phyloP scores from a whole-genome alignment of 331 rosid species.

The Dryas integrifolia region DNA sequence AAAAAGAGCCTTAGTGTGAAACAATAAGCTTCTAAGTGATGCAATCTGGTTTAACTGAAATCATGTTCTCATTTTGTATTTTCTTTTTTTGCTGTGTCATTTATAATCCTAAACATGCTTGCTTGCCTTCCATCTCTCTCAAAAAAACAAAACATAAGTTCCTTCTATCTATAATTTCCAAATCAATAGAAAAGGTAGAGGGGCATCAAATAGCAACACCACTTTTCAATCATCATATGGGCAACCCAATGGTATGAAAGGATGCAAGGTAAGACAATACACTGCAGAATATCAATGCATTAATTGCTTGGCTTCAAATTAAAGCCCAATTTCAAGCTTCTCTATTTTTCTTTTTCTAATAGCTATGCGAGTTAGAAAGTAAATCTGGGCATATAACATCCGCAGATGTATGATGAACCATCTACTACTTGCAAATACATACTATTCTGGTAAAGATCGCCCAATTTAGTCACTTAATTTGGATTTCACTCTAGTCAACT shows the following conservation, averaged over 20 bases:
- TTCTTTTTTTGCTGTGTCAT: not conserved
- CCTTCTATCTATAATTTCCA: not conserved
- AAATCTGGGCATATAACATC: not conserved
- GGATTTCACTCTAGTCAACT: not conserved
- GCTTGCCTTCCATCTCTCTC: not conserved
- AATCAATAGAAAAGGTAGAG: not conserved
- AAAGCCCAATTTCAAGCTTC: not conserved
- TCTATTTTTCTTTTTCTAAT: not conserved
- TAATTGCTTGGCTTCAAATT: conserved; percentile 1
- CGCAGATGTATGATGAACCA: not conserved
- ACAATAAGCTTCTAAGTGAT: not conserved
- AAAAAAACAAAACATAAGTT: not conserved
- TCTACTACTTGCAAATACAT: not conserved
- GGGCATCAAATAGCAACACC: not conserved
- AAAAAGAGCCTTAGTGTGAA: not conserved
- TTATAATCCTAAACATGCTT: not conserved
- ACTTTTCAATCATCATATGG: not conserved
- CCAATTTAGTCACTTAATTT: not conserved
- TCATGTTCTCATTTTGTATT: not conserved
- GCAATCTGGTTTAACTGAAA: not conserved
- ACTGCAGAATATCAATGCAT: not conserved
- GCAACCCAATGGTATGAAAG: not conserved
- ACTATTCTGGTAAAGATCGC: not conserved
- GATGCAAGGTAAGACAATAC: conserved; percentile 6
- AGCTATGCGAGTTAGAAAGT: not conserved